Evolutionary conservation across 2,329 filamentous ascomycete species (phyloP), one percentile per base, ranked within the genome.

Genomic region (Elsinoe batatas): DNA sequence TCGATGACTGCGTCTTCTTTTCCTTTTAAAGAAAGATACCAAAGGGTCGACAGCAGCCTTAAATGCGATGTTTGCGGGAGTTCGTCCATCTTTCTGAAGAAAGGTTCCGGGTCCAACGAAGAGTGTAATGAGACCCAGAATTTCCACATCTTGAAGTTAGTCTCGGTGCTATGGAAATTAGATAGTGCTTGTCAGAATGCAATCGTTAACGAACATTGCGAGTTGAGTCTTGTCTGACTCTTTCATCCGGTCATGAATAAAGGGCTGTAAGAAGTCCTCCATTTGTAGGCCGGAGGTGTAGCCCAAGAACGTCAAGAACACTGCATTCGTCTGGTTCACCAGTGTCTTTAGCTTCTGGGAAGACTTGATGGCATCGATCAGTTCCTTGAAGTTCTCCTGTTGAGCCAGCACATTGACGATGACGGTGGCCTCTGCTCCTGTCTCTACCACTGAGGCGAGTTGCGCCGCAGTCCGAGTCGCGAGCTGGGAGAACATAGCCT

Each of bases 401-500:
- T 15, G 15, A 37, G 2, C 26, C 26, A 55, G 32, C 5, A 55
- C 33, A 13, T 47, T 30, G 8, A 55, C 30, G 8, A 55, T 32
- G 4, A 47, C 17, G 15, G 20, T 32, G 1, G 36, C 3, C 10
- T 55, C 53, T 7, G 53, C n/a, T 8, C 30, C 18, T 6, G n/a
- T 37, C 10, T 17, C 20, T 13, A 13, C 20, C 7, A 26, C 26
- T 26, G 22, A 2, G 2, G 26, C 40, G 10, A 46, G 53, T 17
- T 55, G 53, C 26, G 20, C 32, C 11, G 30, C 32, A 20, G 53
- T 55, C n/a, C 53, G 33, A 22, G 15, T 36, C 11, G 53, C 53
- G 10, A 55, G 40, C 40, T 46, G 53, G 3, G 40, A 32, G 40
- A 33, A 44, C 53, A 55, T 55, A 17, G 40, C 13, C 38, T 32